phyloP scores from a whole-genome alignment of 2,329 filamentous ascomycete species.

The Aspergillus piperis region DNA sequence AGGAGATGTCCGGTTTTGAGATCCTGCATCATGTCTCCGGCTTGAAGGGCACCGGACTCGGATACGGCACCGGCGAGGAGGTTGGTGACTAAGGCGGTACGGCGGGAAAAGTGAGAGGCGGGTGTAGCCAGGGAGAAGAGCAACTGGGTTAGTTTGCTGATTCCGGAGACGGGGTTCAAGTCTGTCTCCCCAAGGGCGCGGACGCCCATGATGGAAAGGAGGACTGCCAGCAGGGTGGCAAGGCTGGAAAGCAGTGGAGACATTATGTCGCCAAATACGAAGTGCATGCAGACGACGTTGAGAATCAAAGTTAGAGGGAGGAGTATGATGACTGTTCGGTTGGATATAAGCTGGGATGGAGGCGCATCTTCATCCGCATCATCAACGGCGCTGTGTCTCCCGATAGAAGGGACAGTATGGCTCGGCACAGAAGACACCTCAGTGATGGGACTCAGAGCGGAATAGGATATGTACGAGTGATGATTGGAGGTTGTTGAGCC shows the following conservation, averaged over 20 bases:
- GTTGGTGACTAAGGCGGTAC: conserved; percentile 85
- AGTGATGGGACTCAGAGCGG: conserved; percentile 27
- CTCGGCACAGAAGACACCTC: conserved; percentile 23
- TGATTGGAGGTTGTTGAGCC: conserved; percentile 17
- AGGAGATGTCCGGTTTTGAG: conserved; percentile 94
- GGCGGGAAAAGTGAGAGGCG: conserved; percentile 73
- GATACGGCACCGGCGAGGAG: conserved; percentile 88
- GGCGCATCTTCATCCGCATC: conserved; percentile 74
- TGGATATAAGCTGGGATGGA: conserved; percentile 75
- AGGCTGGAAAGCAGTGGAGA: conserved; percentile 73
- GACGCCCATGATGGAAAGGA: conserved; percentile 65
- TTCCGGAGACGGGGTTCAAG: conserved; percentile 92
- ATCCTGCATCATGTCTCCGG: conserved; percentile 95
- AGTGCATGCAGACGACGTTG: conserved; percentile 77
- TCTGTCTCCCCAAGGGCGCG: conserved; percentile 77
- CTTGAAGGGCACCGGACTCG: conserved; percentile 84
- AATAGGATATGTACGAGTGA: conserved; percentile 35
- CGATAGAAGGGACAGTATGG: conserved; percentile 5
- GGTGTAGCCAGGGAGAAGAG: conserved; percentile 92
- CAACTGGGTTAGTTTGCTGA: conserved; percentile 93
- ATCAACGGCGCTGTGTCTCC: conserved; percentile 31
- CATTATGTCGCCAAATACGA: conserved; percentile 81
- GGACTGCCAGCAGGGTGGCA: conserved; percentile 80
- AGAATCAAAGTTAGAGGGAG: conserved; percentile 74
- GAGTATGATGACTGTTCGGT: conserved; percentile 69